A percentile compares a stretch with the other conserved stretches of the same genome.
Evolutionary conservation across 2,329 filamentous ascomycete genomes (phyloP).

Genomic region (Aureobasidium uvarum): DNA sequence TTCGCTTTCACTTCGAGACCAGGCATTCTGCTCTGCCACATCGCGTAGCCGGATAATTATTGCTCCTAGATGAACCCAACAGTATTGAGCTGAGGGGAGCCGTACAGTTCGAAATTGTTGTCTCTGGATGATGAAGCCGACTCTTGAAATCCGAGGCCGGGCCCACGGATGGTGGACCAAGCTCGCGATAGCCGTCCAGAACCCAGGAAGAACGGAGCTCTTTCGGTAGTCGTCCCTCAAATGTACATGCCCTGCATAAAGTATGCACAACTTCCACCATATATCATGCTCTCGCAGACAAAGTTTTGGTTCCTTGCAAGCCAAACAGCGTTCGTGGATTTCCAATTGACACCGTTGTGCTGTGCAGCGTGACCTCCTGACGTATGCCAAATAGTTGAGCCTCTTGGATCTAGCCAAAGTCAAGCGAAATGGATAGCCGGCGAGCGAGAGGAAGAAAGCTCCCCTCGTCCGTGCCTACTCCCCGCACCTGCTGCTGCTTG

Average conservation of each 20-base stretch:
- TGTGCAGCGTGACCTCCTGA: conserved; percentile 13
- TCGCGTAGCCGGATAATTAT: neutral
- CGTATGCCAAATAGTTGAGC: conserved; percentile 17
- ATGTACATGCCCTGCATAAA: neutral
- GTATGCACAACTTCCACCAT: neutral
- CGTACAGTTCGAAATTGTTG: neutral
- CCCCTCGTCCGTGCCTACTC: conserved; percentile 15
- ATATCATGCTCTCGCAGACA: neutral
- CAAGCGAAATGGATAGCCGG: conserved; percentile 10
- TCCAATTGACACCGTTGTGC: neutral
- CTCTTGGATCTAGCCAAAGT: conserved; percentile 14
- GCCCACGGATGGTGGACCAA: conserved; percentile 6
- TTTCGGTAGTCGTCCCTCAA: neutral
- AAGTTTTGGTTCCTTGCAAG: neutral
- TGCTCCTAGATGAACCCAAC: neutral
- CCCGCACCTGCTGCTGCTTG: conserved; percentile 12
- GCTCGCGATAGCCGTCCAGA: neutral
- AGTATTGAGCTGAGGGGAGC: conserved; percentile 14
- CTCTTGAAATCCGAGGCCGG: conserved; percentile 20
- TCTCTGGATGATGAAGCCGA: conserved; percentile 5
- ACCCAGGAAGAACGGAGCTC: neutral
- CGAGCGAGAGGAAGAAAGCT: neutral
- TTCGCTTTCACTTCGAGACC: neutral
- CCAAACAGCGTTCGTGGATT: conserved; percentile 12
- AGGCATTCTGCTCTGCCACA: neutral